phyloP scores from a whole-genome alignment of 2,329 filamentous ascomycete genomes.

The Aspergillus costaricaensis region DNA sequence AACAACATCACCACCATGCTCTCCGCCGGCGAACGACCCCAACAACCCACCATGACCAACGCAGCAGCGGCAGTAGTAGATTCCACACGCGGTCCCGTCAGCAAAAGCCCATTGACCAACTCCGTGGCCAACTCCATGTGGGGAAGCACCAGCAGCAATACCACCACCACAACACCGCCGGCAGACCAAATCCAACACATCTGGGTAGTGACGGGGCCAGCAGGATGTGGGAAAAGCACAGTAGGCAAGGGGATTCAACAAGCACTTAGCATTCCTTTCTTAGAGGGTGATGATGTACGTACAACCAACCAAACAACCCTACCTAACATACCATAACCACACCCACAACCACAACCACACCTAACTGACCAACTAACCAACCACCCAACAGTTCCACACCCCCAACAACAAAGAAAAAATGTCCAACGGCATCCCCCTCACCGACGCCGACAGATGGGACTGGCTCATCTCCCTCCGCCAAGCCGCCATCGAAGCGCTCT shows the following conservation, averaged over 20 bases:
- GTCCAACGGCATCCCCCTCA: conserved; percentile 78
- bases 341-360: background rate
- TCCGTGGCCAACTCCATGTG: conserved; percentile 21
- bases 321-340: background rate
- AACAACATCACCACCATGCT: conserved; percentile 35
- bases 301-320: background rate
- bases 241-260: conserved; percentile 67
- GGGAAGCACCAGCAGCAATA: conserved; percentile 9
- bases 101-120: conserved; percentile 24
- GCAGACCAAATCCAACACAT: conserved; percentile 60
- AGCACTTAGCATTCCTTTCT: conserved; percentile 66
- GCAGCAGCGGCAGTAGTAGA: conserved; percentile 27
- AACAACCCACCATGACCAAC: conserved; percentile 31
- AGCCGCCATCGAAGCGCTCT: conserved; percentile 56
- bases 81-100: conserved; percentile 22
- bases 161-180: background rate
- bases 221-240: conserved; percentile 78
- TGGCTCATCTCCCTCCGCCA: conserved; percentile 83
- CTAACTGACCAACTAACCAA: background rate
- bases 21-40: conserved; percentile 41
- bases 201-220: conserved; percentile 77
- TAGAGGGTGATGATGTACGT: conserved; percentile 77
- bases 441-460: conserved; percentile 94
- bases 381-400: conserved; percentile 46
- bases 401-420: conserved; percentile 87